Base-by-base conservation (phyloP, 163 green algal species). In the Smithsoniella earleae region DNA sequence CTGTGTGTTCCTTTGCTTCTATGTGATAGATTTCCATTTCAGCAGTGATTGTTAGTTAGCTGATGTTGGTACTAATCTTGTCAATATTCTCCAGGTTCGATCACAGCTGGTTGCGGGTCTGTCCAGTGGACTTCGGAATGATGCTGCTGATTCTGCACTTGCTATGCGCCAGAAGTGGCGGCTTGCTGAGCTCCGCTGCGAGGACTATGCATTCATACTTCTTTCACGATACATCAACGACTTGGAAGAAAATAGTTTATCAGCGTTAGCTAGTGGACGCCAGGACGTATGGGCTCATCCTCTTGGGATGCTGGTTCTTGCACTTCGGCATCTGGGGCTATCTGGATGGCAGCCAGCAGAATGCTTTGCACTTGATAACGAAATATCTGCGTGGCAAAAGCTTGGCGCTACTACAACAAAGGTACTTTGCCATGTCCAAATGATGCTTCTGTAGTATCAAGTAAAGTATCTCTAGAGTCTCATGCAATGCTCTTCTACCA, bases 171-270 rank as follows among this genome's bases (percentile, higher is more conserved):
- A 95, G 76, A 80, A 80, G 10, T 95, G 85, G 86, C 83, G 94
- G 2, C 83, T 97, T 75, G 83, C 83, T 2, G 94, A 98, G 81
- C 85, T 97, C 62, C 78, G 87, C 0, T 80, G 89, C 0, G 92
- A 98, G 83, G 89, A 98, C 69, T 97, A 95, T 76, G 74, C 79
- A 1, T 98, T 98, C 75, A 89, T 96, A 54, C 83, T 97, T 33
- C 79, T 97, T 13, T 89, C 80, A 52, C 78, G 89, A 34, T 82
- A 91, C 40, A 78, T 88, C 46, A 89, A 91, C 64, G 31, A 55
- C 6, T 58, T 96, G 8, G 87, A 91, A 40, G 62, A 82, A 8
- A 66, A 18, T 27, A n/a, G n/a, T n/a, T n/a, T n/a, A n/a, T n/a
- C n/a, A n/a, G n/a, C n/a, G n/a, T n/a, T n/a, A n/a, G n/a, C n/a